Evolutionary conservation across 2,329 filamentous ascomycete genomes (phyloP).

Genomic region (Orbilia quercus): DNA sequence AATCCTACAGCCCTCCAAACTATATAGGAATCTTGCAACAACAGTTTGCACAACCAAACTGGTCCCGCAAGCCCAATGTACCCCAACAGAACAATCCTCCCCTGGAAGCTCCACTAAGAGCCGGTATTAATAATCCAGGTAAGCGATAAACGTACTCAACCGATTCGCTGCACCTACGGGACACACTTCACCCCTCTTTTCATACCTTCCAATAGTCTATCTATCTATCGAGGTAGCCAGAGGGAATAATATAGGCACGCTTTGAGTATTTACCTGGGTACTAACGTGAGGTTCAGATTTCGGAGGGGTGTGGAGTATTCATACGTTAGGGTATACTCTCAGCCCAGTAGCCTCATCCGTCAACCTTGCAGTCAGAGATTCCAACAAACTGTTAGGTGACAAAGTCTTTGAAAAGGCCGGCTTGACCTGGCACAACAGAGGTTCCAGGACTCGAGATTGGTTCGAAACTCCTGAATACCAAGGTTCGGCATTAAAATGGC

Average conservation of each 20-base stretch:
- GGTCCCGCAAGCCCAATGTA: not conserved
- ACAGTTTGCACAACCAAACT: not conserved
- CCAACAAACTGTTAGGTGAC: slow-evolving; percentile 2
- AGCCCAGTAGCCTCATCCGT: not conserved
- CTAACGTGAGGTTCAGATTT: no score
- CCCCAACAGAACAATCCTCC: not conserved
- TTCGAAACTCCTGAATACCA: slow-evolving; percentile 13
- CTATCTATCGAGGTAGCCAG: no score
- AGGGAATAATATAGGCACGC: no score
- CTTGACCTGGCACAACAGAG: not conserved
- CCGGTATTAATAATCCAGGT: not conserved
- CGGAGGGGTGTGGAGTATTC: not conserved
- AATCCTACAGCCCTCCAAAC: slow-evolving; percentile 2
- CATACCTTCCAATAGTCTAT: no score
- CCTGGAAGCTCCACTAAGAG: not conserved
- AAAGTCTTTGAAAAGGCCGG: slow-evolving; percentile 21
- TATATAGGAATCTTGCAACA: slow-evolving; percentile 15
- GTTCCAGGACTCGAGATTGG: not conserved
- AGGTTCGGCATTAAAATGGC: slow-evolving; percentile 19
- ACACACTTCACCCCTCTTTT: no score
- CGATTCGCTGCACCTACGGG: no score
- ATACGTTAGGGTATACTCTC: not conserved
- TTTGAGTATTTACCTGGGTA: no score
- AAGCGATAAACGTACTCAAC: not conserved
- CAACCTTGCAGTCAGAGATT: not conserved